A percentile compares a stretch with the other conserved stretches of the same genome.
Conservation (phyloP, 345 rosid genomes). For the Theobroma cacao region DNA sequence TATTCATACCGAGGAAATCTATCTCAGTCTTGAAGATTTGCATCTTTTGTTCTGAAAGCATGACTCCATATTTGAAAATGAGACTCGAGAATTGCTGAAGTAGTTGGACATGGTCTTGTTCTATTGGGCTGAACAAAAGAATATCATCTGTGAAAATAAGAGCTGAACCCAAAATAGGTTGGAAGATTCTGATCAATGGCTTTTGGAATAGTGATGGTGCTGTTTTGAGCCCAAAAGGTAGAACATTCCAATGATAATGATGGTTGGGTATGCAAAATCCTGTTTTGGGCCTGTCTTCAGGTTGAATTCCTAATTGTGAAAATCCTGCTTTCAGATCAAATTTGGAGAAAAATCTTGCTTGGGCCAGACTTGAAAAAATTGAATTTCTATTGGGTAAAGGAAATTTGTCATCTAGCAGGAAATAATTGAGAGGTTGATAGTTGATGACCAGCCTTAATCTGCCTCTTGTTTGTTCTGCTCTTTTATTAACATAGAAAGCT, state of each 20-base stretch:
- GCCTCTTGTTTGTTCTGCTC: neutral
- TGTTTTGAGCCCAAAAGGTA: too few relatives aligned
- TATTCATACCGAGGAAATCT: neutral
- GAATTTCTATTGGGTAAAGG: too few relatives aligned
- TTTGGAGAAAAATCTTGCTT: neutral
- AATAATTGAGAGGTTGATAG: neutral
- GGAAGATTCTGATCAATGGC: neutral
- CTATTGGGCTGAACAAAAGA: neutral
- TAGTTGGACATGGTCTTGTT: neutral
- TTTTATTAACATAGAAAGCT: too few relatives aligned
- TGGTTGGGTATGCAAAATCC: too few relatives aligned
- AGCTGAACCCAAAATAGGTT: neutral
- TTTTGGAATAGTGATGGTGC: too few relatives aligned
- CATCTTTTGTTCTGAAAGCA: neutral
- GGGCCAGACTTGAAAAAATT: neutral
- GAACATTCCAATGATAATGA: too few relatives aligned
- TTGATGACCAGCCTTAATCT: neutral
- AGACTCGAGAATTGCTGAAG: neutral
- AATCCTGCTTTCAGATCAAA: neutral
- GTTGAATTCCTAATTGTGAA: neutral
- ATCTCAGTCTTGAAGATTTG: neutral
- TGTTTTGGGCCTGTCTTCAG: too few relatives aligned
- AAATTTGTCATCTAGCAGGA: too few relatives aligned
- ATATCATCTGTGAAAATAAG: neutral
- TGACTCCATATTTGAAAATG: neutral